These are phyloP conservation scores for apple (Malus domestica) DNA, from an alignment of 306 rosid genomes.

Conservation along the genomic window DNA sequence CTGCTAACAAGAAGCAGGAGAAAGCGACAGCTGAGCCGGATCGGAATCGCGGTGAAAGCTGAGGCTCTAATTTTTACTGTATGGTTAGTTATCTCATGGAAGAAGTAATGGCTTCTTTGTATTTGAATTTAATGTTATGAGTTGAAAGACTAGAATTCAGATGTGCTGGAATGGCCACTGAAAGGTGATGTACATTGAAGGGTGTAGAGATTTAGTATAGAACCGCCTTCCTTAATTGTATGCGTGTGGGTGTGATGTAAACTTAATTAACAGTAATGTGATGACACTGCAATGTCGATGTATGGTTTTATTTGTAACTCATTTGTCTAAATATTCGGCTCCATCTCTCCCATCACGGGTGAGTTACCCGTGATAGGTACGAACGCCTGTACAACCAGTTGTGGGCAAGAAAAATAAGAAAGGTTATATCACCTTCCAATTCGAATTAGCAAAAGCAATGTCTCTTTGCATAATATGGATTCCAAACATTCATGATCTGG, in stretches of 20 bases:
- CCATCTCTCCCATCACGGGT: neutral
- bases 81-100: conserved; percentile 25
- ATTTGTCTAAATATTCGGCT: neutral
- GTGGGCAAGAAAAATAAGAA: too few relatives aligned
- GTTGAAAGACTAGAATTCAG: conserved; percentile 20
- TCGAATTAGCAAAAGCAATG: too few relatives aligned
- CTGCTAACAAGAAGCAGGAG: conserved; percentile 57
- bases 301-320: neutral
- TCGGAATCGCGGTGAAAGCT: conserved; percentile 20
- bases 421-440: too few relatives aligned
- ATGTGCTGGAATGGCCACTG: conserved; percentile 31
- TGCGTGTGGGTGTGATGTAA: conserved; percentile 17
- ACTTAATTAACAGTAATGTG: neutral
- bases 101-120: conserved; percentile 10
- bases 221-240: conserved; percentile 6
- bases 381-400: too few relatives aligned
- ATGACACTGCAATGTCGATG: conserved; percentile 1
- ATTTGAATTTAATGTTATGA: neutral
- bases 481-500: too few relatives aligned
- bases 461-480: too few relatives aligned
- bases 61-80: conserved; percentile 40
- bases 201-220: conserved; percentile 29
- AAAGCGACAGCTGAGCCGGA: conserved; percentile 34
- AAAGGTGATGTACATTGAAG: conserved; percentile 54
- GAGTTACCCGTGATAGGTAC: too few relatives aligned